A percentile compares a stretch with the other conserved stretches of the same genome.
These are phyloP conservation scores for Phytopythium sindhum DNA, from an alignment of 352 stramenopile genomes.

Conservation along the genomic window DNA sequence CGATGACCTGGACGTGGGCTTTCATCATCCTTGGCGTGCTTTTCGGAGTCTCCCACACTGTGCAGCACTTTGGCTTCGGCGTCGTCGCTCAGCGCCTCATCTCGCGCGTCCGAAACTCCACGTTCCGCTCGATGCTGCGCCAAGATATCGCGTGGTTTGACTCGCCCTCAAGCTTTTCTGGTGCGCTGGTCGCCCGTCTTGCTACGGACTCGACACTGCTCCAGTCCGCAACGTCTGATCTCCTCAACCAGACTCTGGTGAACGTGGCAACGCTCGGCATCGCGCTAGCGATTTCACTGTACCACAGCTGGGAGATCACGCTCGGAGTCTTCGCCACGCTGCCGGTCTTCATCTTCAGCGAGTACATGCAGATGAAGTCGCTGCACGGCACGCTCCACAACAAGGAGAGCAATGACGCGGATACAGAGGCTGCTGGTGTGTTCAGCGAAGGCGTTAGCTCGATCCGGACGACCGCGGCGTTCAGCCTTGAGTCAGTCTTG, in stretches of 20 bases:
- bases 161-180: conserved; percentile 50
- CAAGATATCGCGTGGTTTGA: conserved; percentile 82
- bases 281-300: conserved; percentile 35
- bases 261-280: conserved; percentile 51
- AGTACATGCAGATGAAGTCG: conserved; percentile 35
- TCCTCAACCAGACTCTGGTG: conserved; percentile 53
- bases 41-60: conserved; percentile 24
- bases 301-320: conserved; percentile 26
- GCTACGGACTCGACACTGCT: conserved; percentile 72
- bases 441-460: conserved; percentile 42
- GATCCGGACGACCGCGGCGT: conserved; percentile 57
- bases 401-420: conserved; percentile 40
- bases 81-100: conserved; percentile 47
- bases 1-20: conserved; percentile 7
- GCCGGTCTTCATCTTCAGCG: conserved; percentile 30
- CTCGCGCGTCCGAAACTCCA: conserved; percentile 32
- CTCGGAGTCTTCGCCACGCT: conserved; percentile 13
- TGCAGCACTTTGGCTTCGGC: conserved; percentile 8
- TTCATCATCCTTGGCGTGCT: conserved; percentile 37
- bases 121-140: conserved; percentile 56
- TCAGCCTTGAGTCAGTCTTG: conserved; percentile 35
- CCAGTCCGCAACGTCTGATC: conserved; percentile 70
- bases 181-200: conserved; percentile 58
- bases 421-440: conserved; percentile 29
- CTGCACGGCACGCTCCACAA: conserved; percentile 31